A percentile compares a stretch with the other conserved stretches of the same genome.
These are phyloP conservation scores for Metschnikowia reukaufii DNA, from an alignment of 805 yeast genomes.

Conservation along the genomic window DNA sequence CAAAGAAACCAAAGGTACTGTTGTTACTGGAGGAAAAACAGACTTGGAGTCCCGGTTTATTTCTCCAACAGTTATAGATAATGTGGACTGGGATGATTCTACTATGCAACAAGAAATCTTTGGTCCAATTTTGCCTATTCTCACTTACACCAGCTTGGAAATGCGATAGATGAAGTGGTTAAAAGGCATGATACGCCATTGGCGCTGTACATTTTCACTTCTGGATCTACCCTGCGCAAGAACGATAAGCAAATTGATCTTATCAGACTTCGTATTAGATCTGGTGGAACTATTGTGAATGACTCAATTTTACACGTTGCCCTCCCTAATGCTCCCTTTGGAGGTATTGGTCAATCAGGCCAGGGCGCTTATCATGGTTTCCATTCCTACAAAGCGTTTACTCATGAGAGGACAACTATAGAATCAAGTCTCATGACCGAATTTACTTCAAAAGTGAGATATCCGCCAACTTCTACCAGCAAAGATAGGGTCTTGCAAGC, in stretches of 20 bases:
- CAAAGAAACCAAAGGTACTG: conserved; percentile 50
- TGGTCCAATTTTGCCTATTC: conserved; percentile 81
- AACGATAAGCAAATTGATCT: conserved; percentile 45
- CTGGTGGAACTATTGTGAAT: conserved; percentile 71
- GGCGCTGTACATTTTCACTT: conserved; percentile 69
- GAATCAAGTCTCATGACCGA: conserved; percentile 69
- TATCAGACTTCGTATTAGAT: conserved; percentile 55
- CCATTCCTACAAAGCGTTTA: conserved; percentile 60
- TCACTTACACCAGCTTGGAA: conserved; percentile 50
- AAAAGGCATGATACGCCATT: conserved; percentile 70
- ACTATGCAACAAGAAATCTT: conserved; percentile 77
- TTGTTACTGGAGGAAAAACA: conserved; percentile 49
- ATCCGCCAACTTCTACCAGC: conserved; percentile 54
- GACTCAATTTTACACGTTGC: conserved; percentile 75
- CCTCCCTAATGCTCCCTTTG: conserved; percentile 73
- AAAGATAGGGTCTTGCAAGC: conserved; percentile 33
- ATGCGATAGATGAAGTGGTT: conserved; percentile 45
- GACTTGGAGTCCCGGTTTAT: conserved; percentile 47
- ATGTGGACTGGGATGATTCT: conserved; percentile 64
- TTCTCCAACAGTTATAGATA: conserved; percentile 71
- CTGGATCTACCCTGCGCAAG: conserved; percentile 41
- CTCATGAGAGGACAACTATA: conserved; percentile 69
- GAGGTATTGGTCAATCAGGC: conserved; percentile 88
- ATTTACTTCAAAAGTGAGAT: conserved; percentile 54
- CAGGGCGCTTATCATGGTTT: conserved; percentile 80